Conservation (phyloP, 164 flowering plant species). For the Tetracentron sinense region DNA sequence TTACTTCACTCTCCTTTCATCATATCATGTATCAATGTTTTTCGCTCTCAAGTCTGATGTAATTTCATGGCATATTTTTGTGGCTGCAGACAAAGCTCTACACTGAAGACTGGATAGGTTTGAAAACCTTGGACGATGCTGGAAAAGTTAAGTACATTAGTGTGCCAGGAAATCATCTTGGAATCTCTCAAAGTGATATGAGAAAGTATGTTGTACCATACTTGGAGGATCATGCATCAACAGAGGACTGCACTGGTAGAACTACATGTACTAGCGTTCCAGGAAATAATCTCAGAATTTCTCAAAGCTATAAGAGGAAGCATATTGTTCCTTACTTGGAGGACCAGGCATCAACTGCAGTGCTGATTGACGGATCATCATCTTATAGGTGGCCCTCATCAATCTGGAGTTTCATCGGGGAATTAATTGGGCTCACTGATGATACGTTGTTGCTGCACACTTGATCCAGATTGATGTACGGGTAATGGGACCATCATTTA, state of each 20-base stretch:
- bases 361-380: slow-evolving; percentile 13
- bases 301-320: slow-evolving; percentile 47
- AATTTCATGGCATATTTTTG: too few species aligned
- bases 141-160: slow-evolving; percentile 63
- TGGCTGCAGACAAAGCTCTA: slow-evolving; percentile 68
- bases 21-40: too few species aligned
- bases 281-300: slow-evolving; percentile 73
- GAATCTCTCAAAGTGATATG: slow-evolving; percentile 56
- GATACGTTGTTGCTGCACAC: slow-evolving; percentile 5
- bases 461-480: too few species aligned
- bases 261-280: slow-evolving; percentile 52
- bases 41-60: too few species aligned
- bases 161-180: slow-evolving; percentile 70
- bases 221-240: too few species aligned
- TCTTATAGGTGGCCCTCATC: slow-evolving; percentile 22
- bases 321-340: slow-evolving; percentile 62
- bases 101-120: slow-evolving; percentile 84
- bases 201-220: slow-evolving; percentile 61
- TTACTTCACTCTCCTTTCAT: too few species aligned
- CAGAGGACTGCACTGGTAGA: too few species aligned
- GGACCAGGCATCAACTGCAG: slow-evolving; percentile 13
- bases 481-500: too few species aligned
- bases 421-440: slow-evolving; percentile 19
- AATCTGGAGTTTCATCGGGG: slow-evolving; percentile 22
- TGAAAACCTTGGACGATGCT: slow-evolving; percentile 65